Conservation (phyloP, 225 moss, liverwort and hornwort species). For the Pseudisothecium myosuroides region DNA sequence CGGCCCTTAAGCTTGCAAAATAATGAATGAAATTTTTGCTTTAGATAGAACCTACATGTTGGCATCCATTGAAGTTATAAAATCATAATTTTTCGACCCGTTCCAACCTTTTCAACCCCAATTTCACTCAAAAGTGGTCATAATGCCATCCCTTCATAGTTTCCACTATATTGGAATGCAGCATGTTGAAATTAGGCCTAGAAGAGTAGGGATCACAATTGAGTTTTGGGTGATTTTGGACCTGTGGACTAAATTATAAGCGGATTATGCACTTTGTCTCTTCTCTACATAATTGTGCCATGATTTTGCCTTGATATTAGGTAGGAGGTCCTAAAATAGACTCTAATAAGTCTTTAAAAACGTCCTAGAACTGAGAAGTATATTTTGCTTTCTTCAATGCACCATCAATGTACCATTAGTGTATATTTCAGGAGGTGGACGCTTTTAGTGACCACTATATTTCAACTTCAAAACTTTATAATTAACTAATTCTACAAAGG, state of each 20-base stretch:
- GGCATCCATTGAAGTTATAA: not conserved
- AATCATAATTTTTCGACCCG: not conserved
- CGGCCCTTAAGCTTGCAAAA: not conserved
- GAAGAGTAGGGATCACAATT: not conserved
- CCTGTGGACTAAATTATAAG: fast-evolving
- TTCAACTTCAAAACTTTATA: not conserved
- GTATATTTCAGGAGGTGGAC: not conserved
- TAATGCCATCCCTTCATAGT: not conserved
- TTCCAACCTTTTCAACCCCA: not conserved
- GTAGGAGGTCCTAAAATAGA: not conserved
- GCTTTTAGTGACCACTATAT: too few relatives aligned
- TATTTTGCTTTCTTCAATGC: not conserved
- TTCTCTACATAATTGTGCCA: not conserved
- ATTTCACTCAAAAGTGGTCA: not conserved
- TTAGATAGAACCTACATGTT: not conserved
- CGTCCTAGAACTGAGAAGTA: fast-evolving
- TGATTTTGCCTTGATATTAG: not conserved
- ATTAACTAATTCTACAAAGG: too few relatives aligned
- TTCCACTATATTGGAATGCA: not conserved
- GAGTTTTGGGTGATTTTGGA: not conserved
- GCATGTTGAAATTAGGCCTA: not conserved
- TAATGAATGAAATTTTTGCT: not conserved
- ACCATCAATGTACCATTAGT: not conserved
- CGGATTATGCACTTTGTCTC: not conserved
- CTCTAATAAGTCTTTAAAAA: not conserved